phyloP scores from a whole-genome alignment of 2,329 filamentous ascomycete genomes.

The Verticillium klebahnii region DNA sequence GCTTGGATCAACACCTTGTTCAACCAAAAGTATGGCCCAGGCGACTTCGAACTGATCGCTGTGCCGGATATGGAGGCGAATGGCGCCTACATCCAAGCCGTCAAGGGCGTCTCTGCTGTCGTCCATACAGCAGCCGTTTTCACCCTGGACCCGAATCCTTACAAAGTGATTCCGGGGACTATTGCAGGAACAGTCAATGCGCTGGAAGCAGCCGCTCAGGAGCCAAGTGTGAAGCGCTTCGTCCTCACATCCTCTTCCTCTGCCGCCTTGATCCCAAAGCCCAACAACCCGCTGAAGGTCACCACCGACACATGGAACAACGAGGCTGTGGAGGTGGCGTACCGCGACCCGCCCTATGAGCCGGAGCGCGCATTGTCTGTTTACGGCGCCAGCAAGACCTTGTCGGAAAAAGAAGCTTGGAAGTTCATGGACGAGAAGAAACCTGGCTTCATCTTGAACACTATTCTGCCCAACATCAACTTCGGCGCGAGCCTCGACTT shows the following conservation, averaged over 20 bases:
- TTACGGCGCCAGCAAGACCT: conserved; percentile 34
- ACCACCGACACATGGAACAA: conserved; percentile 29
- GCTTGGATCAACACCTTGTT: conserved; percentile 24
- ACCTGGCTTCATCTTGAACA: conserved; percentile 20
- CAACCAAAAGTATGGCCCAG: conserved; percentile 25
- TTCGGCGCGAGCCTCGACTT: conserved; percentile 18
- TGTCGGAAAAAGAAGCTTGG: conserved; percentile 32
- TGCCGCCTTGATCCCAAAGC: conserved; percentile 12
- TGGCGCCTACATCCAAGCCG: conserved; percentile 19
- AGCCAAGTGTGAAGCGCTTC: conserved; percentile 31
- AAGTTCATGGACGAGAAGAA: conserved; percentile 27
- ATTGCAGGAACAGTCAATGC: conserved; percentile 22
- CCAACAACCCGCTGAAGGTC: conserved; percentile 15
- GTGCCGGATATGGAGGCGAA: conserved; percentile 27
- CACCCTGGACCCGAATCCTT: conserved; percentile 24
- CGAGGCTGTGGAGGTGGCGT: conserved; percentile 23
- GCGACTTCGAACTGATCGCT: conserved; percentile 25
- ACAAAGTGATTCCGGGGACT: conserved; percentile 28
- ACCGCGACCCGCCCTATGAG: conserved; percentile 28
- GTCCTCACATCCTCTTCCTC: conserved; percentile 33
- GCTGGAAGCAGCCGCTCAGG: conserved; percentile 27
- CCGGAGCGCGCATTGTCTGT: conserved; percentile 19
- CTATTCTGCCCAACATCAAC: conserved; percentile 23
- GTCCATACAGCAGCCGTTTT: conserved; percentile 32
- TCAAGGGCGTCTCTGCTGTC: conserved; percentile 25